Base-by-base conservation (phyloP, 176 grass and related monocot genomes). In the Saccharum spontaneum region DNA sequence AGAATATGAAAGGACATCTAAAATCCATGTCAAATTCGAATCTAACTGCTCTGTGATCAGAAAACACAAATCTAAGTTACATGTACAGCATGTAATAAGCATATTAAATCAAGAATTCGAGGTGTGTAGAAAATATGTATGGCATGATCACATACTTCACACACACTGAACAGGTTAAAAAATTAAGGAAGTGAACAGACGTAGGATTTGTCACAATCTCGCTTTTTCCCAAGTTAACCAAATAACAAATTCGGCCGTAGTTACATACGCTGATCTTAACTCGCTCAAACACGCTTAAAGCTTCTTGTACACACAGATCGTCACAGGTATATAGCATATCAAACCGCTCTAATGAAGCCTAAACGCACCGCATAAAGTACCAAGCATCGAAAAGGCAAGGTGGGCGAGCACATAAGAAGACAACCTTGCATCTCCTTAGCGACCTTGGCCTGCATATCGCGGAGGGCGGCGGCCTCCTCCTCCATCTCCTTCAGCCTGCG, bases 391-490 rank as follows among this genome's bases (percentile, higher is more conserved):
- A 82, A 65, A 9, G 24, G 4, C 30, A n/a, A 48, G 30, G 38
- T 24, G 13, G n/a, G 3, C 1, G 7, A 83, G 78, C 10, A 48
- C 48, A 40, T 26, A 37, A 4, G 49, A 83, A 74, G 59, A 38
- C 48, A 70, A 89, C 90, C 90, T 92, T 92, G 90, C 93, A 94
- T 94, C 82, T 94, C 93, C 75, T 92, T 94, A 71, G 90, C 90
- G 39, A 92, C 93, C 79, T 94, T 94, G 40, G 93, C 88, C 65
- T 94, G 93, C 90, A 94, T 94, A 60, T 94, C 90, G 24, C 93
- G 87, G 43, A 94, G 90, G 39, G 93, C 90, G 30, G 87, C 75
- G 16, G 93, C 90, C 70, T 92, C 93, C 74, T 94, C 93, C 79
- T 94, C 90, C 87, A 94, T 94, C 82, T 92, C 93, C 82, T 94